Percentiles rank a stretch among this genome's conserved stretches.
phyloP scores from a whole-genome alignment of 2,329 filamentous ascomycete genomes.

The Pseudopyrenochaeta lycopersici region DNA sequence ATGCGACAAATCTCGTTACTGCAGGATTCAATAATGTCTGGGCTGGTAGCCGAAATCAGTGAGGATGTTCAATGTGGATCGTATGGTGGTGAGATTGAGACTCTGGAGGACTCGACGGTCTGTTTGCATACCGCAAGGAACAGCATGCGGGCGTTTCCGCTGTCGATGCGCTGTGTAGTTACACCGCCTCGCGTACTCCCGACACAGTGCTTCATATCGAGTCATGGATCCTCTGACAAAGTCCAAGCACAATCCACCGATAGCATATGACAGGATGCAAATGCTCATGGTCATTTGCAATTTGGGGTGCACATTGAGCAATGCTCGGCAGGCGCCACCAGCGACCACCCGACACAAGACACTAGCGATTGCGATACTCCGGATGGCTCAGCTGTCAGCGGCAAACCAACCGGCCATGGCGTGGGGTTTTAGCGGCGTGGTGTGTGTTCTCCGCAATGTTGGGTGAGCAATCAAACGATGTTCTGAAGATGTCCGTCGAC shows the following conservation, averaged over 20 bases:
- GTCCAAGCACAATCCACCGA: background rate
- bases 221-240: background rate
- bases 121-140: background rate
- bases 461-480: constrained; percentile 24
- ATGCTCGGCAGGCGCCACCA: background rate
- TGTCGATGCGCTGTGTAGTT: constrained; percentile 1
- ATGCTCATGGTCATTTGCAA: background rate
- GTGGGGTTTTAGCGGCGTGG: background rate
- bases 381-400: constrained; percentile 22
- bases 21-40: no score
- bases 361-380: constrained; percentile 25
- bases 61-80: background rate
- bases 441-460: background rate
- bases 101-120: background rate
- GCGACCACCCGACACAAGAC: constrained; percentile 23
- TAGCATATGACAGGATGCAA: background rate
- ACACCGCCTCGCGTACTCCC: background rate
- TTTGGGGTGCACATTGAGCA: background rate
- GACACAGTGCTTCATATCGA: background rate
- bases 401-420: constrained; percentile 13
- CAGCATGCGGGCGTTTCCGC: background rate
- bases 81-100: background rate
- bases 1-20: background rate
- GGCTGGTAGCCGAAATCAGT: no score
- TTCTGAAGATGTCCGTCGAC: constrained; percentile 9